phyloP scores from a whole-genome alignment of 768 basidiomycete species.

The Pleurotus salmoneostramineus region DNA sequence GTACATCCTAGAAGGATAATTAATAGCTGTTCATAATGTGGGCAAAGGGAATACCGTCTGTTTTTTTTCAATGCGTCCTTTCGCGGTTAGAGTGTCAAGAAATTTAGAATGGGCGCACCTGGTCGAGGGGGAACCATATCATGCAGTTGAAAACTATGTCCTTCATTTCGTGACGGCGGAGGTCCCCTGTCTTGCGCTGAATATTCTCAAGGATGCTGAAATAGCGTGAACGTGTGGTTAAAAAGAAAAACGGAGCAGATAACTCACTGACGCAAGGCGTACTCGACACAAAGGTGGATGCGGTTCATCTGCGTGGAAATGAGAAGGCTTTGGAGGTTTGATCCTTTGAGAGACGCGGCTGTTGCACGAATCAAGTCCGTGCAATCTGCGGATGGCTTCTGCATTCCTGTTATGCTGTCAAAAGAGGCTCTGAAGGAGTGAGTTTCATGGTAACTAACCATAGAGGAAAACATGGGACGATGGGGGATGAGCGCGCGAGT shows the following conservation, averaged over 20 bases:
- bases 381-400: background rate
- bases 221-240: background rate
- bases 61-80: background rate
- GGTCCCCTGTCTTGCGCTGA: background rate
- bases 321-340: background rate
- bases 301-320: slow-evolving; percentile 1
- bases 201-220: background rate
- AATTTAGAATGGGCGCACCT: background rate
- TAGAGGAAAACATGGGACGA: slow-evolving; percentile 12
- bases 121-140: slow-evolving; percentile 5
- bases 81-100: background rate
- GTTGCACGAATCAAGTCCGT: background rate
- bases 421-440: background rate
- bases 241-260: background rate
- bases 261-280: slow-evolving; percentile 1
- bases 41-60: background rate
- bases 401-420: background rate
- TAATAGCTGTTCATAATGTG: background rate
- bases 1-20: background rate
- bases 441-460: slow-evolving; percentile 1
- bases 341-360: background rate
- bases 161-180: slow-evolving; percentile 4
- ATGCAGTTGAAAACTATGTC: slow-evolving; percentile 2
- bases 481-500: slow-evolving; percentile 13
- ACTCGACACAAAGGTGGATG: slow-evolving; percentile 1